A percentile compares a stretch with the other conserved stretches of the same genome.
Evolutionary conservation across 805 yeast species (phyloP).

Genomic region (Pichia cephalocereana): DNA sequence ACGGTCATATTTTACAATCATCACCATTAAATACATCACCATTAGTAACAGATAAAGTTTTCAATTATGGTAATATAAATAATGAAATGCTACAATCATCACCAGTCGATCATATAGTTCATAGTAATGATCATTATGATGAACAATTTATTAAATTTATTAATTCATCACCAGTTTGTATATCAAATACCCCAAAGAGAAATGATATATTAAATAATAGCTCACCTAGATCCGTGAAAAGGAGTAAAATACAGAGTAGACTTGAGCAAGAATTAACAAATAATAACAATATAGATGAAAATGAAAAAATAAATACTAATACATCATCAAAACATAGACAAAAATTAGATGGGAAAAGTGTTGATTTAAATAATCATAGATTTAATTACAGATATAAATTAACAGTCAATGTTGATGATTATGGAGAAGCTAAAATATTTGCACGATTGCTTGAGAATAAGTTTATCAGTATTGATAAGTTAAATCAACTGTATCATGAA

Average conservation of each 20-base stretch:
- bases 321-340: neutral
- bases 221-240: neutral
- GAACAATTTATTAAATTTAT: conserved; percentile 6
- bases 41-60: conserved; percentile 3
- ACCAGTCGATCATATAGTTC: neutral
- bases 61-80: neutral
- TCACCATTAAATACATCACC: conserved; percentile 26
- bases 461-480: neutral
- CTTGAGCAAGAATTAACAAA: neutral
- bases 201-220: neutral
- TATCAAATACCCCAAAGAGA: neutral
- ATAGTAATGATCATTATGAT: neutral
- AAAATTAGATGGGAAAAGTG: neutral
- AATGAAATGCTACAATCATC: neutral
- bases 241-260: neutral
- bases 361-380: neutral
- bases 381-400: conserved; percentile 3
- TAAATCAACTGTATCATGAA: neutral
- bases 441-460: conserved; percentile 5
- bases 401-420: conserved; percentile 2
- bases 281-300: neutral
- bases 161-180: conserved; percentile 8
- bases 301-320: neutral
- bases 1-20: conserved; percentile 7
- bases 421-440: conserved; percentile 4